Percentiles rank a stretch among this genome's conserved stretches.
Conservation (phyloP, 2,329 filamentous ascomycete genomes). For the Amphichorda felina region DNA sequence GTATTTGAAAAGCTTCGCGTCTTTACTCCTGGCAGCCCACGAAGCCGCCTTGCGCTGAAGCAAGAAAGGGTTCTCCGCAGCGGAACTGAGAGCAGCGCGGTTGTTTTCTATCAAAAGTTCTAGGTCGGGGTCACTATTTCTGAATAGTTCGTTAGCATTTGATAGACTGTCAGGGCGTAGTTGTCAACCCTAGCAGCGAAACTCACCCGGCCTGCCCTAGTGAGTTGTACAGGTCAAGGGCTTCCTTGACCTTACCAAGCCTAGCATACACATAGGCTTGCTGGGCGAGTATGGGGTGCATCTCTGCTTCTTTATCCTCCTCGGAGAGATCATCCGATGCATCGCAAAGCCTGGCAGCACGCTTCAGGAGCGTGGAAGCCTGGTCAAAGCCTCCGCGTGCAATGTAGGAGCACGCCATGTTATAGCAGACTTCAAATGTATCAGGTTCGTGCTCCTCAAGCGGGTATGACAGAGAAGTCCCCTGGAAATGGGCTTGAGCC, state of each 20-base stretch:
- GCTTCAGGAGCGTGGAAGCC: slow-evolving; percentile 55
- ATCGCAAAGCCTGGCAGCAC: slow-evolving; percentile 60
- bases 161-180: no score
- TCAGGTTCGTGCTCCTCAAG: slow-evolving; percentile 48
- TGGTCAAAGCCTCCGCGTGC: slow-evolving; percentile 54
- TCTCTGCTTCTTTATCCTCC: slow-evolving; percentile 62
- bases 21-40: slow-evolving; percentile 36
- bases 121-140: slow-evolving; percentile 45
- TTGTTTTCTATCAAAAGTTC: slow-evolving; percentile 58
- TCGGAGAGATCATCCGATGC: slow-evolving; percentile 60
- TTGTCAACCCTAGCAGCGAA: no score
- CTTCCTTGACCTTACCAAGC: slow-evolving; percentile 54
- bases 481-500: slow-evolving; percentile 63
- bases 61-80: slow-evolving; percentile 52
- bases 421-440: slow-evolving; percentile 73
- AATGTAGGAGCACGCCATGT: slow-evolving; percentile 63
- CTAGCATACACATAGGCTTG: slow-evolving; percentile 61
- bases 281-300: slow-evolving; percentile 66
- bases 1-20: slow-evolving; percentile 60
- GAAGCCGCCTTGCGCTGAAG: slow-evolving; percentile 49
- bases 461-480: slow-evolving; percentile 26
- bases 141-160: neutral
- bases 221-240: slow-evolving; percentile 47
- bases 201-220: slow-evolving; percentile 51
- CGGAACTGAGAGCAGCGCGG: slow-evolving; percentile 25